A percentile compares a stretch with the other conserved stretches of the same genome.
Evolutionary conservation across 805 yeast species (phyloP).

Genomic region (Candida caryicola): DNA sequence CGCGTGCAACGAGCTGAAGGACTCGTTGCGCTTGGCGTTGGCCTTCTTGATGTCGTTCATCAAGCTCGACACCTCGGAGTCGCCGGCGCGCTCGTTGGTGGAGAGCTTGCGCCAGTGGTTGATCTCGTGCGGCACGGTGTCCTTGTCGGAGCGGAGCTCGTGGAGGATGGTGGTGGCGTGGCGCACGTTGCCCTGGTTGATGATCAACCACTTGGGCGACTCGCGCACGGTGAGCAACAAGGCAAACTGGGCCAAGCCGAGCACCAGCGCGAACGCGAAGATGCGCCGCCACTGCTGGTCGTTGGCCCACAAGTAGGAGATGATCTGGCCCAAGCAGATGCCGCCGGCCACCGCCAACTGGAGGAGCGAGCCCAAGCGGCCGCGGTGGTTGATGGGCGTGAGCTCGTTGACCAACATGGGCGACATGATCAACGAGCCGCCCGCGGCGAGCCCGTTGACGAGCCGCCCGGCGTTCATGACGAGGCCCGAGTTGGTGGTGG

Average conservation of each 20-base stretch:
- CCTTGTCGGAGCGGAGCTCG: constrained; percentile 27
- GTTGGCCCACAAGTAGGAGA: constrained; percentile 33
- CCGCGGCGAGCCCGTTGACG: constrained; percentile 38
- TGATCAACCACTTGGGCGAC: constrained; percentile 43
- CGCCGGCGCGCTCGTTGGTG: constrained; percentile 4
- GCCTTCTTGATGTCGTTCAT: not conserved
- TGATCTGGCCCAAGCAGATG: constrained; percentile 32
- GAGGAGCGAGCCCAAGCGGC: constrained; percentile 38
- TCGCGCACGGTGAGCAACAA: constrained; percentile 36
- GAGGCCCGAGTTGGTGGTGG: constrained; percentile 18
- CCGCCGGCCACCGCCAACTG: constrained; percentile 41
- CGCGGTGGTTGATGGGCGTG: constrained; percentile 39
- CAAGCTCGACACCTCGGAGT: constrained; percentile 3
- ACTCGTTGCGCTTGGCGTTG: not conserved
- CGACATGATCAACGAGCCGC: constrained; percentile 37
- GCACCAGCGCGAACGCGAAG: constrained; percentile 23
- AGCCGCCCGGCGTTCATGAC: constrained; percentile 31
- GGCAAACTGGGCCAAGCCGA: constrained; percentile 28
- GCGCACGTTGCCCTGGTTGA: constrained; percentile 24
- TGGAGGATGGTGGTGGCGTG: constrained; percentile 28
- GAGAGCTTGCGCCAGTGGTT: constrained; percentile 36
- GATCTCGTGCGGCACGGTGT: constrained; percentile 32
- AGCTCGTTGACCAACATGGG: constrained; percentile 41
- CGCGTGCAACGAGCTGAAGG: not conserved
- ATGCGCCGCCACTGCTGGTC: constrained; percentile 37